Conservation (phyloP, 768 basidiomycete species). For the Tephrocybe sp. region DNA sequence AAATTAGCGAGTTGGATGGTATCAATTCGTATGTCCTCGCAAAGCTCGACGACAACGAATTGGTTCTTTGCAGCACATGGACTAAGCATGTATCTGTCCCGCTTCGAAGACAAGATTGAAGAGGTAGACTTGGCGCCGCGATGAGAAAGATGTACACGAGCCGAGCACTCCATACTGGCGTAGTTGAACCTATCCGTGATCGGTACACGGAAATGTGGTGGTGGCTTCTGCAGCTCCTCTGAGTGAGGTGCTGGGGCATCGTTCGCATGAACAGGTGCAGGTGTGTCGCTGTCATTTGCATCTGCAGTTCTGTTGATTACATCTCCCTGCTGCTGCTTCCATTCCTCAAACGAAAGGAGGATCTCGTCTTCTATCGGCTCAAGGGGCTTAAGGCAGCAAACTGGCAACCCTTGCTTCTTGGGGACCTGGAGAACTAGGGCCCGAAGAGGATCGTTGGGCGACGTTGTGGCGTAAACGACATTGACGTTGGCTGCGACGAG, state of each 20-base stretch:
- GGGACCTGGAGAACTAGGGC: conserved; percentile 49
- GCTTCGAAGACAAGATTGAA: conserved; percentile 84
- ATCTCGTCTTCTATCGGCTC: conserved; percentile 60
- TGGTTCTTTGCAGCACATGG: conserved; percentile 70
- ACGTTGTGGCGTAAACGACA: conserved; percentile 19
- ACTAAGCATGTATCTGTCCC: conserved; percentile 95
- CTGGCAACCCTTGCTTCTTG: conserved; percentile 52
- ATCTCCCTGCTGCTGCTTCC: conserved; percentile 66
- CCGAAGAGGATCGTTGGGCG: conserved; percentile 61
- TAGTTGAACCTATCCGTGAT: conserved; percentile 92
- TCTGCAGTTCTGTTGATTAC: conserved; percentile 31
- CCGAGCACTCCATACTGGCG: conserved; percentile 89
- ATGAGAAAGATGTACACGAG: conserved; percentile 85
- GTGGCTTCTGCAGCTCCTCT: conserved; percentile 30
- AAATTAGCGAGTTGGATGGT: conserved; percentile 96
- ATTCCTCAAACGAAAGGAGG: conserved; percentile 83
- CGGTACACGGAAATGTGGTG: conserved; percentile 71
- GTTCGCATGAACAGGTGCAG: conserved; percentile 18
- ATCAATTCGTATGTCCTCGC: conserved; percentile 96
- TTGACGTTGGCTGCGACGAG: conserved; percentile 8
- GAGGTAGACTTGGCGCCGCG: conserved; percentile 78
- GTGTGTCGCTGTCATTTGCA: conserved; percentile 10
- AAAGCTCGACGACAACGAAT: conserved; percentile 93
- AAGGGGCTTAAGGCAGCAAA: conserved; percentile 69
- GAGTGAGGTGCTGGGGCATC: conserved; percentile 20